Base-by-base conservation (phyloP, 1,284 basidiomycete genomes). In the Nidula niveotomentosa region DNA sequence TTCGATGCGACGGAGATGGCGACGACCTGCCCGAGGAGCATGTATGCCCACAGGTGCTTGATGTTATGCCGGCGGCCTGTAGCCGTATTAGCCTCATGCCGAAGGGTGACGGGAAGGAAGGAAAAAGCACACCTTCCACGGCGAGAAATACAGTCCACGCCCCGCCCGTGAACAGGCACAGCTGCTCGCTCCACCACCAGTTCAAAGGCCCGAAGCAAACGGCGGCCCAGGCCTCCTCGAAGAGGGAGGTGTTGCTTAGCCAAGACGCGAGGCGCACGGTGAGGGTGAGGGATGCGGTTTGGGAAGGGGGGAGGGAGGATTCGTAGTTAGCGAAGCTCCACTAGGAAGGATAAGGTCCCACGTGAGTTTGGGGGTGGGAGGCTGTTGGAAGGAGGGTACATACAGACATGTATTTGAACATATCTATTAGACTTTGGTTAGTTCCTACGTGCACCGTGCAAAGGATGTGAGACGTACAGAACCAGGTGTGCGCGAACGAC, bases 141-240 rank as follows among this genome's bases (percentile, higher is more conserved):
- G 75, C 76, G 5, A 91, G 66, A 54, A 88, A 79, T 0, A 83
- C 70, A 0, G 85, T 85, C 79, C 86, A 87, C 35, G 81, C 69
- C 0, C 83, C 84, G 2, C 82, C 82, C 1, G 88, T 89, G 69
- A 83, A 87, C 9, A 86, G 69, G 65, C 88, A 91, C 33, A 91
- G 75, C 65, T 86, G 86, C 62, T 85, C 83, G 60, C 82, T 85
- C 85, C 86, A 88, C 88, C 87, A 90, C 87, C 88, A 91, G 51
- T 81, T 83, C 17, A 76, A 57, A 0, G 73, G 66, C 9, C 76
- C 68, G 34, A 66, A 68, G 48, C 68, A 73, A 6, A 74, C 75
- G 10, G 64, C 59, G 5, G 62, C 59, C 75, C 74, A 77, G 8
- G 75, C 78, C 50, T 91, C 80, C 64, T 88, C 80, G 60, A 91